phyloP scores from a whole-genome alignment of 1,139 yeast genomes.

The Lodderomyces margitis region DNA sequence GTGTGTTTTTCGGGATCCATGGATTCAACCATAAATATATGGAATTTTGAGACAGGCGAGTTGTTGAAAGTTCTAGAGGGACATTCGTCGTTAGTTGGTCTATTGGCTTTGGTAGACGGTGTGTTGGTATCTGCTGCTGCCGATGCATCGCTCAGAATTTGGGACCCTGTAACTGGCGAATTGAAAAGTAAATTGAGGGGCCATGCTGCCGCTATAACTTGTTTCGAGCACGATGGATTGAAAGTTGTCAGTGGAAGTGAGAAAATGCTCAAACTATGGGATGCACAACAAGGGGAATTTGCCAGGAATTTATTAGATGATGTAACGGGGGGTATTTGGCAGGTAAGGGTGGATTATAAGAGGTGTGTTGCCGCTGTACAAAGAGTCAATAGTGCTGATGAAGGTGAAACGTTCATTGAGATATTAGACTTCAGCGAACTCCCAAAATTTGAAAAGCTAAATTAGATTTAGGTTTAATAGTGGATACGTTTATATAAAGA shows the following conservation, averaged over 20 bases:
- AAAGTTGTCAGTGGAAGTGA: conserved; percentile 89
- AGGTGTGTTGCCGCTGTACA: conserved; percentile 94
- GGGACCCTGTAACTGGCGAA: conserved; percentile 85
- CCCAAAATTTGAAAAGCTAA: conserved; percentile 12
- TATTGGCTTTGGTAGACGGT: conserved; percentile 73
- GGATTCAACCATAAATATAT: conserved; percentile 84
- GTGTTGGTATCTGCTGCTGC: conserved; percentile 96
- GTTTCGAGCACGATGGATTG: conserved; percentile 87
- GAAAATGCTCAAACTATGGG: conserved; percentile 78
- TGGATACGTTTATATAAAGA: neutral
- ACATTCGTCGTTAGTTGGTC: conserved; percentile 86
- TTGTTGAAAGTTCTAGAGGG: conserved; percentile 70
- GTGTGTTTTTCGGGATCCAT: conserved; percentile 90
- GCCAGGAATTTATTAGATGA: conserved; percentile 75
- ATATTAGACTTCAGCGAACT: conserved; percentile 76
- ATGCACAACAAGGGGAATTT: conserved; percentile 71
- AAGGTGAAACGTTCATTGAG: conserved; percentile 68
- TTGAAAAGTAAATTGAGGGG: conserved; percentile 73
- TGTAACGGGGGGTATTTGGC: conserved; percentile 89
- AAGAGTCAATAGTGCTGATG: conserved; percentile 44
- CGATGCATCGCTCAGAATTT: conserved; percentile 83
- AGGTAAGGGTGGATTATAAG: conserved; percentile 80
- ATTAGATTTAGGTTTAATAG: neutral
- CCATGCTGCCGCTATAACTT: conserved; percentile 86
- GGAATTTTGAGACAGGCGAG: conserved; percentile 83